Evolutionary conservation across 2,329 filamentous ascomycete species (phyloP).

Genomic region (Aureobasidium sp.): DNA sequence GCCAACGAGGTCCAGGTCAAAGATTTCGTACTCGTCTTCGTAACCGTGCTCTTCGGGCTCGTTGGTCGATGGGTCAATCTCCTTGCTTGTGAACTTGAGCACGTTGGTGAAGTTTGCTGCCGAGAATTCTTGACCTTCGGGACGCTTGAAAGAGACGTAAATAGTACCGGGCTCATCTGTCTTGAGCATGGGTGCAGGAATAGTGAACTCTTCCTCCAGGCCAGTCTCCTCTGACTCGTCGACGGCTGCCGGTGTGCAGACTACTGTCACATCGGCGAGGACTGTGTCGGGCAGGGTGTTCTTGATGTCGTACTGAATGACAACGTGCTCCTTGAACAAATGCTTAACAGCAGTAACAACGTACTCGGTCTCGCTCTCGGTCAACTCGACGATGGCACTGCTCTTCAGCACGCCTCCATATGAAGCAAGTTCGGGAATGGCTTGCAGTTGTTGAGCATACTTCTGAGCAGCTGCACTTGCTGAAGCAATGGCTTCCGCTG

Average conservation of each 20-base stretch:
- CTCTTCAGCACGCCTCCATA: constrained; percentile 92
- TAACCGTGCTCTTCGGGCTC: constrained; percentile 90
- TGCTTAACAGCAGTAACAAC: constrained; percentile 92
- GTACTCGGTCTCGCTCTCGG: constrained; percentile 95
- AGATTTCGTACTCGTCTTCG: constrained; percentile 95
- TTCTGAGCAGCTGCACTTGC: constrained; percentile 77
- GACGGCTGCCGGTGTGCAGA: constrained; percentile 71
- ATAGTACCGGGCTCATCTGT: constrained; percentile 87
- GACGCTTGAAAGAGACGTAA: constrained; percentile 89
- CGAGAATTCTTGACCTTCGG: constrained; percentile 70
- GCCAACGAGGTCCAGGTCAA: constrained; percentile 82
- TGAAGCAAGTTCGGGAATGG: constrained; percentile 83
- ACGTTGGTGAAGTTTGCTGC: constrained; percentile 80
- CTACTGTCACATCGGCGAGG: constrained; percentile 79
- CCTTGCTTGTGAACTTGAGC: constrained; percentile 95
- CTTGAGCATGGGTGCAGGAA: constrained; percentile 73
- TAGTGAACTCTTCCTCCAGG: constrained; percentile 81
- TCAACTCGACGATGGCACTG: constrained; percentile 76
- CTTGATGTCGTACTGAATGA: constrained; percentile 94
- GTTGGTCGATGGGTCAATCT: constrained; percentile 89
- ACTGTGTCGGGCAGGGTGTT: constrained; percentile 91
- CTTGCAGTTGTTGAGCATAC: constrained; percentile 78
- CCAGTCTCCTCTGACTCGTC: constrained; percentile 71
- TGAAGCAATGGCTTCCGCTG: constrained; percentile 64
- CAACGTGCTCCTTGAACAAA: constrained; percentile 94